Evolutionary conservation across 768 basidiomycete species (phyloP), one percentile per base, ranked within the genome.

Genomic region (Fibroporia radiculosa): DNA sequence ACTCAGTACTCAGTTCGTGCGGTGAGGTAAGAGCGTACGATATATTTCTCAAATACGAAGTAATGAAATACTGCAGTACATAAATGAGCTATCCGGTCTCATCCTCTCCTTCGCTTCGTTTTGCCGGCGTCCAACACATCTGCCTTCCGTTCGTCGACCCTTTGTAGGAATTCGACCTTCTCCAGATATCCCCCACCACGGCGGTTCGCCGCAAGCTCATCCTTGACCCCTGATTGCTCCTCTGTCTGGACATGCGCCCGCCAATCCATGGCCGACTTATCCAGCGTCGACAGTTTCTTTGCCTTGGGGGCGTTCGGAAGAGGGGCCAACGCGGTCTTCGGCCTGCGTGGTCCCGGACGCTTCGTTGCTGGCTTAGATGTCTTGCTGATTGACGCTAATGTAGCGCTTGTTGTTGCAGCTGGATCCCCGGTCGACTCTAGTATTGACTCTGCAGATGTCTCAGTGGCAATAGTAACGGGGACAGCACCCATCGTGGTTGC

Each of bases 181-280:
- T 88, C 89, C 16, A 93, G 66, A 62, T 85, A 93, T 0, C 89
- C 86, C 7, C 84, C 87, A 0, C 80, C 76, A 32, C 81, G 74
- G 37, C 82, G 68, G 48, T 89, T 82, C 3, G 77, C 76, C 39
- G 84, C 77, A n/a, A 93, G 70, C 49, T 87, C 84, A 52, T 88
- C 81, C 48, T 77, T 73, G 7, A 82, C 56, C 3, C 67, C 73
- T 0, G 67, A 45, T 20, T 62, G 55, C 2, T 34, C 49, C 40
- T 72, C 63, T 0, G 71, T 49, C 16, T 70, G 62, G 12, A 88
- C 62, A 53, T 91, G 87, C 0, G 76, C 62, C 23, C 72, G 71
- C 90, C 90, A 93, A 58, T 93, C 90, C 75, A 93, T 78, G 11
- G 83, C 78, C 0, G 85, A 88, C 60, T 91, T 92, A 50, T 90